Conservation (phyloP, 805 yeast genomes). For the Sugiyamaella marilandica region DNA sequence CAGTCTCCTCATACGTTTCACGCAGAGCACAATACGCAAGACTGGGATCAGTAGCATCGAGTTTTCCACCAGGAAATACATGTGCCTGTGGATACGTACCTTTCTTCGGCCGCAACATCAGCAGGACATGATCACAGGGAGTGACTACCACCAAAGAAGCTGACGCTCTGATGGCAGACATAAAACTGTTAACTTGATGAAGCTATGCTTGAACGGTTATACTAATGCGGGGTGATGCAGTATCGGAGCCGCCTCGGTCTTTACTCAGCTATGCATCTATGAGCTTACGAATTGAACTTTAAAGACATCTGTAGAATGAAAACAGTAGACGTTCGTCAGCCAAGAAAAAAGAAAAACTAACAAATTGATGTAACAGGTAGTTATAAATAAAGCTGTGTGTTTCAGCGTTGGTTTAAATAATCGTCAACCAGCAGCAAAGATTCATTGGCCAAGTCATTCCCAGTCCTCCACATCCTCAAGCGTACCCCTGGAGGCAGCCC, state of each 20-base stretch:
- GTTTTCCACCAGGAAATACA: constrained; percentile 33
- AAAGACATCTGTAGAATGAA: too few relatives aligned
- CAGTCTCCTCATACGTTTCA: constrained; percentile 33
- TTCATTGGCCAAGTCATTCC: constrained; percentile 38
- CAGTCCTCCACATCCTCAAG: constrained; percentile 43
- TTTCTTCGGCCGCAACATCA: constrained; percentile 27
- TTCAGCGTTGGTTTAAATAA: background rate
- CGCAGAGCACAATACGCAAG: constrained; percentile 29
- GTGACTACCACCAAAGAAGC: constrained; percentile 25
- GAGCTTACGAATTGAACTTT: too few relatives aligned
- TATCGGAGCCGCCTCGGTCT: too few relatives aligned
- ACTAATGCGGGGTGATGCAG: too few relatives aligned
- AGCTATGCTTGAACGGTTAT: too few relatives aligned
- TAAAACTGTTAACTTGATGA: background rate
- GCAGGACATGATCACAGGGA: constrained; percentile 23
- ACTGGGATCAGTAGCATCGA: constrained; percentile 24
- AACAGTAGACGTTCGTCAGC: too few relatives aligned
- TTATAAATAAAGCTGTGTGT: background rate
- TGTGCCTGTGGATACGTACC: constrained; percentile 29
- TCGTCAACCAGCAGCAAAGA: background rate
- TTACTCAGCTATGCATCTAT: too few relatives aligned
- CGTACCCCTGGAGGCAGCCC: constrained; percentile 38
- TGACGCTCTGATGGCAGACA: constrained; percentile 14
- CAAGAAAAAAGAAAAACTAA: too few relatives aligned
- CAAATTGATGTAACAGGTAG: too few relatives aligned